These are phyloP conservation scores for Yamadazyma olivae DNA, from an alignment of 805 yeast genomes.

Conservation along the genomic window DNA sequence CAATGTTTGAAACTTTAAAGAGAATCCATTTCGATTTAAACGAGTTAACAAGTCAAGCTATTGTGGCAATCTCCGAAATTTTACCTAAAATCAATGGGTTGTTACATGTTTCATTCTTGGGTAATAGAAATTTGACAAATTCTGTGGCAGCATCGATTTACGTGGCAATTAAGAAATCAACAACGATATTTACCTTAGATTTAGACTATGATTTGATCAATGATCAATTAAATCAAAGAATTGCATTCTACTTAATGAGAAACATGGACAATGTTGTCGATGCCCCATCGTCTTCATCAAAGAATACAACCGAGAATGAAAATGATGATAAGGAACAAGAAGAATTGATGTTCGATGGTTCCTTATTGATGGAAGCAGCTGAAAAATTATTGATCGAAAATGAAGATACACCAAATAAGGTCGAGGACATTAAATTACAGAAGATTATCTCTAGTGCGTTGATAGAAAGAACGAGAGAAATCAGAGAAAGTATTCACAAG, in stretches of 20 bases:
- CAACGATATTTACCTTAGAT: conserved; percentile 48
- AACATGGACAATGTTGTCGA: conserved; percentile 43
- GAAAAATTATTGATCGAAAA: conserved; percentile 53
- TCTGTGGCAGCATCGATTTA: conserved; percentile 49
- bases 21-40: conserved; percentile 56
- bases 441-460: conserved; percentile 48
- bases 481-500: conserved; percentile 49
- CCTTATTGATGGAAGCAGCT: conserved; percentile 70
- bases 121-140: conserved; percentile 44
- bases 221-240: conserved; percentile 51
- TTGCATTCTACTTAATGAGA: conserved; percentile 55
- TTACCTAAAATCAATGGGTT: conserved; percentile 47
- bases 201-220: conserved; percentile 51
- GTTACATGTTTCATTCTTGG: conserved; percentile 53
- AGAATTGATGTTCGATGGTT: conserved; percentile 74
- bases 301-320: background rate
- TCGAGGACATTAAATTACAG: conserved; percentile 38
- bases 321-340: conserved; percentile 44
- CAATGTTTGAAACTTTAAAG: conserved; percentile 42
- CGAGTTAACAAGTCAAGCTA: conserved; percentile 44
- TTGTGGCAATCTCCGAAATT: conserved; percentile 47
- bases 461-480: conserved; percentile 47
- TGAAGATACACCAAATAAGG: conserved; percentile 34
- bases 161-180: conserved; percentile 45
- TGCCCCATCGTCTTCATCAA: background rate